Conservation (phyloP, 768 basidiomycete species). For the Phlegmacium glaucopus region DNA sequence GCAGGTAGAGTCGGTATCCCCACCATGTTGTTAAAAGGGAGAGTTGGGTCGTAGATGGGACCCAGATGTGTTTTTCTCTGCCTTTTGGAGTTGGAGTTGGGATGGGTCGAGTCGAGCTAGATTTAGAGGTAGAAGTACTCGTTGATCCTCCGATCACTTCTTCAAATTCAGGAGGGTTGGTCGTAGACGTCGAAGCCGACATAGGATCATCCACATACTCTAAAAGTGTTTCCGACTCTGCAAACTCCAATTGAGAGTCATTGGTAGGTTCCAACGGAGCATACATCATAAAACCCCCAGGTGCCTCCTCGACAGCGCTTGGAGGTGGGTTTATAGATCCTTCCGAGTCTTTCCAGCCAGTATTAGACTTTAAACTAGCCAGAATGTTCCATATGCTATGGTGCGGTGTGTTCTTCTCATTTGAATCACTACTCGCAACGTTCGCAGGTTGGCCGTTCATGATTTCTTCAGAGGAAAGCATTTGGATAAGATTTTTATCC, state of each 20-base stretch:
- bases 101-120: too few relatives aligned
- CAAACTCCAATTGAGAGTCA: constrained; percentile 66
- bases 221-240: constrained; percentile 53
- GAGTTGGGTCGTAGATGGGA: constrained; percentile 70
- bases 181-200: constrained; percentile 3
- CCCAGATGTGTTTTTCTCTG: constrained; percentile 46
- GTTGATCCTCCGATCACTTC: not conserved
- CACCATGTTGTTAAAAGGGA: constrained; percentile 78
- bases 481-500: constrained; percentile 45
- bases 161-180: constrained; percentile 8
- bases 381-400: constrained; percentile 59
- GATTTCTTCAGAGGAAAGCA: constrained; percentile 56
- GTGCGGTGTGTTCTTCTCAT: constrained; percentile 25
- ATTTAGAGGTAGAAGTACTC: too few relatives aligned
- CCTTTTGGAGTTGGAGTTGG: not conserved
- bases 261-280: constrained; percentile 61
- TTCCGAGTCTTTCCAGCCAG: constrained; percentile 11
- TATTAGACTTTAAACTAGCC: constrained; percentile 39
- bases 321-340: constrained; percentile 14
- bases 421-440: constrained; percentile 1
- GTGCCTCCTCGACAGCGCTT: constrained; percentile 36
- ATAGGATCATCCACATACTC: constrained; percentile 39
- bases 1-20: constrained; percentile 77
- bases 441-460: constrained; percentile 46
- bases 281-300: constrained; percentile 72